Conservation (phyloP, 2,329 filamentous ascomycete genomes). For the Ophiostoma tasmaniense region DNA sequence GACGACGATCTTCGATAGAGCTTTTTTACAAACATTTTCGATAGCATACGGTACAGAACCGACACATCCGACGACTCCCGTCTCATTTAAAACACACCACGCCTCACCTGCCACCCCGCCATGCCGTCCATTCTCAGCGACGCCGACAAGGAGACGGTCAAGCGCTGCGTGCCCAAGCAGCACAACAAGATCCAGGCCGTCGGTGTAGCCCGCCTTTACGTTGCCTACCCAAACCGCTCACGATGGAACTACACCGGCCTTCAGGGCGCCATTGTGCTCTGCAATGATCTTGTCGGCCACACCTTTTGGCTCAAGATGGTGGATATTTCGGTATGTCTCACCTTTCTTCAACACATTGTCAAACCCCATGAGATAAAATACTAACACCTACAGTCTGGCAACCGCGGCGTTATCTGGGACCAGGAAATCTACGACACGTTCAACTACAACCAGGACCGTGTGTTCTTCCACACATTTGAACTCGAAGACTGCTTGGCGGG, state of each 20-base stretch:
- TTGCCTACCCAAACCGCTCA: conserved; percentile 76
- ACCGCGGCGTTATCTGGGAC: conserved; percentile 86
- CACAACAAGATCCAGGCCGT: conserved; percentile 97
- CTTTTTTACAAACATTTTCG: neutral
- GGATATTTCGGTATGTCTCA: conserved; percentile 70
- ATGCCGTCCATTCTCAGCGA: conserved; percentile 70
- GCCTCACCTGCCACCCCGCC: conserved; percentile 6
- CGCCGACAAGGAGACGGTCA: conserved; percentile 93
- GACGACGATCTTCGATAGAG: neutral
- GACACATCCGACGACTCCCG: neutral
- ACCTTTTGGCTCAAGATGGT: conserved; percentile 98
- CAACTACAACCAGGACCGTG: conserved; percentile 90
- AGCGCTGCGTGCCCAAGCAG: conserved; percentile 84
- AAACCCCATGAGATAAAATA: neutral
- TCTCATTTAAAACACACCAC: neutral
- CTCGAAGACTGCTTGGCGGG: conserved; percentile 85
- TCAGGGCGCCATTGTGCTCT: conserved; percentile 83
- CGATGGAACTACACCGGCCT: conserved; percentile 93
- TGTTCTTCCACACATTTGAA: conserved; percentile 97
- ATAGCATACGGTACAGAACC: neutral
- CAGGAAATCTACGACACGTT: conserved; percentile 97
- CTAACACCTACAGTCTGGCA: conserved; percentile 49
- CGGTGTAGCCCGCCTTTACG: conserved; percentile 84
- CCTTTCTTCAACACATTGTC: neutral
- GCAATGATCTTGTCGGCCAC: conserved; percentile 88